Evolutionary conservation across 1,284 basidiomycete species (phyloP), one percentile per base, ranked within the genome.

Genomic region (Malassezia sympodialis): DNA sequence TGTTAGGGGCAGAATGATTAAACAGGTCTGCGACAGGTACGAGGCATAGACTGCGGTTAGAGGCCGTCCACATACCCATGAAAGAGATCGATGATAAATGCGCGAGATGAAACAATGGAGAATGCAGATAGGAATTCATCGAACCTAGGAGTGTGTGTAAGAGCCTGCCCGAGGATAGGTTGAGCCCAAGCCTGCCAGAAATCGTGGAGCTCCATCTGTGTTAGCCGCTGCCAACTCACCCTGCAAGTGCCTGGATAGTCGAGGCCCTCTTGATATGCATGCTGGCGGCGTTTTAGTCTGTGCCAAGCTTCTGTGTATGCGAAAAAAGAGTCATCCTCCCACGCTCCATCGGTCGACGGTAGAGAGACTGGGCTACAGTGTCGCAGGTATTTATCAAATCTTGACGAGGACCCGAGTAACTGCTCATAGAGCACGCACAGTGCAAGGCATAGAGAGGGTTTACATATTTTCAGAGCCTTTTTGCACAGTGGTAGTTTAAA

Each of bases 11-110:
- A 1, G 58, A 48, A 47, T 73, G 70, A 27, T 73, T 68, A 42
- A 68, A 73, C 43, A 67, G 46, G 49, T 72, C 70, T 8, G 67
- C 65, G 10, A 72, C 44, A 12, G 69, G 68, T 4, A 69, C 67
- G 47, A 72, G 41, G 12, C 51, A 67, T 0, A 65, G 58, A 0
- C 59, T 52, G 44, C 8, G 42, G 19, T 44, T 6, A 44, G 43
- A 2, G 27, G 4, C 28, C 8, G 11, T 2, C 21, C 2, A 55
- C 56, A 14, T 46, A 59, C 44, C 59, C 66, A 41, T 72, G 69
- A 24, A 53, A 65, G 2, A 65, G 30, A 41, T 73, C 67, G 1
- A 70, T 49, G 21, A 71, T 59, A 49, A 73, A 73, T 14, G 68
- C 63, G 12, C 71, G 58, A 43, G 60, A 64, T 12, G 62, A 64